Conservation (phyloP, 805 yeast species). For the Saccharomycopsis babjevae region DNA sequence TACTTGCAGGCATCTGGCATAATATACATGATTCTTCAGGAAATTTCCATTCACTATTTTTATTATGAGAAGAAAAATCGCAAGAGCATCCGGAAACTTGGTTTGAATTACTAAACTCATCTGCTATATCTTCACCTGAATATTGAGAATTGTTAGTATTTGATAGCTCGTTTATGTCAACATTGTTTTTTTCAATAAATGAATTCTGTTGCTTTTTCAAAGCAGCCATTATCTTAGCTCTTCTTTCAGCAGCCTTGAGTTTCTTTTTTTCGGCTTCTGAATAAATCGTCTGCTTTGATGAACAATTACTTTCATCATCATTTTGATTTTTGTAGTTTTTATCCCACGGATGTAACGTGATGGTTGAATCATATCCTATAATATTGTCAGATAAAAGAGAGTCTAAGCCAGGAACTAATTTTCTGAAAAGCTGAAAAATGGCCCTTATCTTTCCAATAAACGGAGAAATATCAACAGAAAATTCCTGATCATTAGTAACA, state of each 20-base stretch:
- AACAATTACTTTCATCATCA: slow-evolving; percentile 19
- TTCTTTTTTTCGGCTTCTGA: slow-evolving; percentile 49
- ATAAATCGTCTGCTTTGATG: background rate
- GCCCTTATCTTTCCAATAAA: background rate
- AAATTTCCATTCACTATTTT: slow-evolving; percentile 40
- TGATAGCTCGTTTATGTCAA: slow-evolving; percentile 21
- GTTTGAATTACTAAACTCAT: background rate
- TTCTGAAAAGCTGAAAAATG: background rate
- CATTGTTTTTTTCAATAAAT: slow-evolving; percentile 48
- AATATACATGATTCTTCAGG: slow-evolving; percentile 71
- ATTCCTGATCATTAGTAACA: background rate
- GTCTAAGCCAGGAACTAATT: background rate
- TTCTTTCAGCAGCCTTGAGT: slow-evolving; percentile 57
- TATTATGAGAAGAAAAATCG: slow-evolving; percentile 9
- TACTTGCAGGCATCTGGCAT: slow-evolving; percentile 63
- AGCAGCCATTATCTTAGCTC: slow-evolving; percentile 62
- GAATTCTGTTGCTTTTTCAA: slow-evolving; percentile 69
- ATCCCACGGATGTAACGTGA: background rate
- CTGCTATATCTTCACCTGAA: slow-evolving; percentile 23
- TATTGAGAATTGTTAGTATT: slow-evolving; percentile 33
- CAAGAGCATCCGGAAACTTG: background rate
- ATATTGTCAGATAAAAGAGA: background rate
- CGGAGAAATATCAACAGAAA: background rate
- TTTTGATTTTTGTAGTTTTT: slow-evolving; percentile 21
- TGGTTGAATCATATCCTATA: background rate